Evolutionary conservation across 2,329 filamentous ascomycete genomes (phyloP).

Genomic region (Setomelanomma holmii): DNA sequence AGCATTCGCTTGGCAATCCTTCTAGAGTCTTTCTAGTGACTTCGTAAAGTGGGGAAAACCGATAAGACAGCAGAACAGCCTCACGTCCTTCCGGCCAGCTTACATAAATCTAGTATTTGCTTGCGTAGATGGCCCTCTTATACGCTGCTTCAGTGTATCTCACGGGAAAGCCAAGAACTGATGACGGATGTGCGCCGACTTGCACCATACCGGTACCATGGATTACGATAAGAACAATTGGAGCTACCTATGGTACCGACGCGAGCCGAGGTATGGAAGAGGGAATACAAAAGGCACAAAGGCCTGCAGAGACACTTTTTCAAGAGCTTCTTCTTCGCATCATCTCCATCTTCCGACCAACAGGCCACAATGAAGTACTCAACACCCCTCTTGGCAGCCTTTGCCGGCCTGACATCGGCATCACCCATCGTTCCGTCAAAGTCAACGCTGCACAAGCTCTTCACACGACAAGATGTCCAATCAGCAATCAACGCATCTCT

Average conservation of each 20-base stretch:
- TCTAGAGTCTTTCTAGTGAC: constrained; percentile 2
- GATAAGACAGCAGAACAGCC: not conserved
- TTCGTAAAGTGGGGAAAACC: not conserved
- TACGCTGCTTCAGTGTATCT: not conserved
- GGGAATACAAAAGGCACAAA: not conserved
- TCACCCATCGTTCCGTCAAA: constrained; percentile 28
- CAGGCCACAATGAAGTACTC: constrained; percentile 30
- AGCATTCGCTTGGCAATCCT: constrained; percentile 4
- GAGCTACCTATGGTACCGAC: not conserved
- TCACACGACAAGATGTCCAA: constrained; percentile 40
- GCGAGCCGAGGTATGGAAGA: no score
- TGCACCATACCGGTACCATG: not conserved
- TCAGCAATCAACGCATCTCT: constrained; percentile 54
- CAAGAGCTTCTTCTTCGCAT: no score
- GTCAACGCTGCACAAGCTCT: constrained; percentile 26
- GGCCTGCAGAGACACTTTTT: no score
- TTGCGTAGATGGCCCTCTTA: not conserved
- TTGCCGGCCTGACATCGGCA: constrained; percentile 26
- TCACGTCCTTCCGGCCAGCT: not conserved
- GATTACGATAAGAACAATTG: not conserved
- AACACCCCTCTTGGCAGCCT: constrained; percentile 24
- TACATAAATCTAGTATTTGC: not conserved
- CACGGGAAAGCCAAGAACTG: not conserved
- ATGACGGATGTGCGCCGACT: not conserved
- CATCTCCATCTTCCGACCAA: not conserved